Evolutionary conservation across 768 basidiomycete species (phyloP), one percentile per base, ranked within the genome.

Genomic region (Leccinum aurantiacum): DNA sequence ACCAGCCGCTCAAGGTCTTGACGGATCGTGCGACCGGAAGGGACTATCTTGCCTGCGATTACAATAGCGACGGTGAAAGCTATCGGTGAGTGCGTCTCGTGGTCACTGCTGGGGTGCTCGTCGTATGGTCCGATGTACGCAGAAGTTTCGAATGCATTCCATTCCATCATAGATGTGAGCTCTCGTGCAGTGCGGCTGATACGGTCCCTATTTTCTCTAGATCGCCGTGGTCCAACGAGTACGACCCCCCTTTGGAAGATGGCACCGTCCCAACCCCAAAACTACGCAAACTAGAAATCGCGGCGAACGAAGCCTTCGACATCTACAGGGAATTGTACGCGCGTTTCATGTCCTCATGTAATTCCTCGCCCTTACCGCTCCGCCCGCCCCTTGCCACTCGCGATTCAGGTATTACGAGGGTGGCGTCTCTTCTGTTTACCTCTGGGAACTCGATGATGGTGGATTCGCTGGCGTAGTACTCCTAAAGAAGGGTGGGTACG

Each of bases 211-310:
- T 46, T 46, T 22, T 3, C 44, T 44, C 47, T 53, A 99, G 96
- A 68, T 99, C 97, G 3, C 97, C 97, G 8, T 98, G 96, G 95
- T 95, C 95, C 24, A 99, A 98, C 72, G 89, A 91, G 71, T 99
- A 98, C 70, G 89, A 94, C 63, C 92, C 95, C 24, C 90, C 90
- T 2, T 74, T 94, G 49, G 89, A 95, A 19, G 93, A 96, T 63
- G 96, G 93, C 2, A 95, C 95, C 4, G 78, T 84, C 2, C 97
- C 97, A 0, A 87, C 89, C 8, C 76, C 87, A 17, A 91, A 88
- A 69, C 83, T 98, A 59, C 85, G 97, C 58, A 91, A 94, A 69
- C 80, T 99, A 25, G 97, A 99, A 74, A 87, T 95, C 58, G 79
- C 90, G 10, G 93, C 95, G 37, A 98, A 98, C 69, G 93, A 96